Conservation (phyloP, 768 basidiomycete genomes). For the Leccinum olivaceopallidum region DNA sequence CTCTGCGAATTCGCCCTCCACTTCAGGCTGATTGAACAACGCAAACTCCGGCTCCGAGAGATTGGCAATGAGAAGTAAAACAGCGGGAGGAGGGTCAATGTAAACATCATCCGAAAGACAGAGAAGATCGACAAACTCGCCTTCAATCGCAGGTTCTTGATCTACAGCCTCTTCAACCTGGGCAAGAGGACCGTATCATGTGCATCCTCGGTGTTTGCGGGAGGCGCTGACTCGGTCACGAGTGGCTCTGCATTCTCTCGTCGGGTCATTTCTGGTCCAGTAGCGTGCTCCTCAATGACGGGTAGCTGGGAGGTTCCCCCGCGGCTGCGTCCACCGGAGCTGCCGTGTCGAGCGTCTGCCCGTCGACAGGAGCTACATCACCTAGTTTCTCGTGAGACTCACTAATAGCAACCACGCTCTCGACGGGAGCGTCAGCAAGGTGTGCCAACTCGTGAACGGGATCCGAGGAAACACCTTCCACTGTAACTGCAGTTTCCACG, state of each 20-base stretch:
- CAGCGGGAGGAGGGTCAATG: conserved; percentile 73
- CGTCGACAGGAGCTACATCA: conserved; percentile 6
- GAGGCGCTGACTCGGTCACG: conserved; percentile 13
- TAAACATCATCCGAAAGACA: conserved; percentile 67
- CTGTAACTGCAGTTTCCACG: conserved; percentile 17
- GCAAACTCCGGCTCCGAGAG: conserved; percentile 43
- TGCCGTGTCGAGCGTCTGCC: conserved; percentile 9
- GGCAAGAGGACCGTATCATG: background rate
- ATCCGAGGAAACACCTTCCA: conserved; percentile 11
- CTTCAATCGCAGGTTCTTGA: conserved; percentile 11
- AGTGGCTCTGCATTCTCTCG: conserved; percentile 11
- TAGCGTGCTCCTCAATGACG: conserved; percentile 5
- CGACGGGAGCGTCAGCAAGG: conserved; percentile 9
- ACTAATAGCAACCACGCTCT: conserved; percentile 12
- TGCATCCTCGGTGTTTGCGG: background rate
- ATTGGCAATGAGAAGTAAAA: conserved; percentile 48
- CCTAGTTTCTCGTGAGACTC: conserved; percentile 23
- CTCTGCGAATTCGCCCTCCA: conserved; percentile 23
- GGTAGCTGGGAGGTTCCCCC: conserved; percentile 5
- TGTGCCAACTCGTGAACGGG: conserved; percentile 3
- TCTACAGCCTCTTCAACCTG: conserved; percentile 17
- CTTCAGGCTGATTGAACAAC: conserved; percentile 56
- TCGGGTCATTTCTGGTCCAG: conserved; percentile 12
- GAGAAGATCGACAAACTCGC: conserved; percentile 43
- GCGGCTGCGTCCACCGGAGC: conserved; percentile 7